phyloP scores from a whole-genome alignment of 257 asterid genomes.

The Ehretia macrophylla region DNA sequence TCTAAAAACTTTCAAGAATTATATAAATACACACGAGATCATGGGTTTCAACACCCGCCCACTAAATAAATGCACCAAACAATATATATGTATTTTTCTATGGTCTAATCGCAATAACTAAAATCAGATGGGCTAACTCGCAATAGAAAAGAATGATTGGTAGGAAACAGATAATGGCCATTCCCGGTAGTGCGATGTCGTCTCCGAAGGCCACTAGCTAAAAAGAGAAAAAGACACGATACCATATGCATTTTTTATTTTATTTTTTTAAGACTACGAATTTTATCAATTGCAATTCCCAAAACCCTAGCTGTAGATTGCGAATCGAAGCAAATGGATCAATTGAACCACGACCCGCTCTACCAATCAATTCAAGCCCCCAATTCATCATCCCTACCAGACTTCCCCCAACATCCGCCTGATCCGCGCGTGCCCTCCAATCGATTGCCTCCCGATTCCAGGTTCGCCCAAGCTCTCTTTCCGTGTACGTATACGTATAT shows the following conservation, averaged over 20 bases:
- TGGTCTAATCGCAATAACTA: background rate
- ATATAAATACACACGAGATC: too few species aligned
- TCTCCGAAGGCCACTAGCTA: background rate
- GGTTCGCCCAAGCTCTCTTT: conserved; percentile 27
- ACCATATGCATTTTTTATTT: too few species aligned
- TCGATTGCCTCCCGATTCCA: conserved; percentile 46
- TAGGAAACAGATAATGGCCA: background rate
- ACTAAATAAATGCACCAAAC: too few species aligned
- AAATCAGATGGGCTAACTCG: background rate
- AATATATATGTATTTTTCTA: too few species aligned
- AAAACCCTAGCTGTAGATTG: background rate
- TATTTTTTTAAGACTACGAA: background rate
- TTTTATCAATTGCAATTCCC: background rate
- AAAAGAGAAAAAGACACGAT: background rate
- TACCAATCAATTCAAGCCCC: conserved; percentile 49
- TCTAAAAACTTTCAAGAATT: too few species aligned
- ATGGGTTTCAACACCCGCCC: too few species aligned
- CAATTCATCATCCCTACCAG: conserved; percentile 27
- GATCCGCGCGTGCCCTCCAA: conserved; percentile 31
- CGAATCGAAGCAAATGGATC: conserved; percentile 39
- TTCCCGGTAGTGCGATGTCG: too few species aligned
- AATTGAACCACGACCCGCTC: conserved; percentile 37
- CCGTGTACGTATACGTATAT: background rate
- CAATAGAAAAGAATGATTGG: background rate
- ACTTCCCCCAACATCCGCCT: conserved; percentile 39